These are phyloP conservation scores for Arxiozyma heterogenica DNA, from an alignment of 1,139 yeast genomes.

Conservation along the genomic window DNA sequence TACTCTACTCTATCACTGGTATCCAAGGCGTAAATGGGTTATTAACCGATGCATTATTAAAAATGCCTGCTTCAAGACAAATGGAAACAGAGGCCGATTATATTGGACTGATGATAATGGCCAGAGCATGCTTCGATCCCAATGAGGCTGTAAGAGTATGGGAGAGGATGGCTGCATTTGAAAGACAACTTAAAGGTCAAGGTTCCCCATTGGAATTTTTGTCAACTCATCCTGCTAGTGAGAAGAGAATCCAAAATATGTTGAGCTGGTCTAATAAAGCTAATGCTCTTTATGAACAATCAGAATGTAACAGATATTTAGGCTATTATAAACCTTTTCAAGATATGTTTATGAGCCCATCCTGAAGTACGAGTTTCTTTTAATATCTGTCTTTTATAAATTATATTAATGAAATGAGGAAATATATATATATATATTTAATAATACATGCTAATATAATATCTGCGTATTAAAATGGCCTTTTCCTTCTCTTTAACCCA, in stretches of 20 bases:
- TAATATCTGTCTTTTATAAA: neutral
- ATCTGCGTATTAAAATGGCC: constrained; percentile 13
- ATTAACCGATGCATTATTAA: constrained; percentile 50
- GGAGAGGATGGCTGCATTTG: constrained; percentile 68
- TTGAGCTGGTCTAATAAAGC: constrained; percentile 67
- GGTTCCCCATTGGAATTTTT: constrained; percentile 48
- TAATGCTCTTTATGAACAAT: constrained; percentile 28
- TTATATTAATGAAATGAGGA: too few species aligned
- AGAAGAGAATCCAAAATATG: constrained; percentile 61
- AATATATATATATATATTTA: neutral
- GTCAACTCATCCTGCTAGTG: constrained; percentile 87
- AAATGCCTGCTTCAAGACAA: constrained; percentile 78
- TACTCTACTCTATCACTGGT: constrained; percentile 46
- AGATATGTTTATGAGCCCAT: constrained; percentile 8
- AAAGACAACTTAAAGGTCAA: constrained; percentile 31
- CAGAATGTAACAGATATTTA: constrained; percentile 21
- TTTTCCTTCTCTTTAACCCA: constrained; percentile 22
- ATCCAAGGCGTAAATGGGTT: constrained; percentile 44
- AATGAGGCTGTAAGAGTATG: constrained; percentile 65
- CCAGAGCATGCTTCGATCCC: constrained; percentile 79
- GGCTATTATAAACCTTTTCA: constrained; percentile 18
- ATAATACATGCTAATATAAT: neutral
- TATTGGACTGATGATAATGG: constrained; percentile 87
- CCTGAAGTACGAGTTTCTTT: neutral
- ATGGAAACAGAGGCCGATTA: constrained; percentile 96